Percentiles rank a stretch among this genome's conserved stretches.
These are phyloP conservation scores for Saprolegnia parasitica DNA, from an alignment of 352 stramenopile species.

Conservation along the genomic window DNA sequence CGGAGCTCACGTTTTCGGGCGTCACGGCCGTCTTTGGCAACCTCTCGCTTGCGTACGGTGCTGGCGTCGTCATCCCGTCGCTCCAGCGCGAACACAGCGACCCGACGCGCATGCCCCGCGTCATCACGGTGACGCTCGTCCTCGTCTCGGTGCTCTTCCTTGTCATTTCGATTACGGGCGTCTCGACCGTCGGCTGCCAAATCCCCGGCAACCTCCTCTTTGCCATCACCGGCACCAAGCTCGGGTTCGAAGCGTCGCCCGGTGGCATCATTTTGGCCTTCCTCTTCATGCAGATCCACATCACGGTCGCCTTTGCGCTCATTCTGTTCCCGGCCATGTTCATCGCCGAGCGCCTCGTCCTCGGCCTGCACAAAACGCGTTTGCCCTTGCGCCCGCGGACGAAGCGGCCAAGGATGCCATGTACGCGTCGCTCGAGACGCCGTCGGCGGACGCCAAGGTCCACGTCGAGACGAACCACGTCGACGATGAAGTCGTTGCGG, in stretches of 20 bases:
- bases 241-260: not conserved
- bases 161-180: constrained; percentile 49
- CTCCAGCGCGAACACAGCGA: constrained; percentile 55
- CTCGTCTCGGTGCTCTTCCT: constrained; percentile 63
- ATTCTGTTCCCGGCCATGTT: constrained; percentile 11
- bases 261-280: constrained; percentile 16
- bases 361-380: constrained; percentile 20
- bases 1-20: constrained; percentile 46
- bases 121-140: constrained; percentile 46
- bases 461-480: not conserved
- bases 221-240: not conserved
- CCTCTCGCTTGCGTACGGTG: constrained; percentile 54
- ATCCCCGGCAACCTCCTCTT: constrained; percentile 56
- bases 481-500: not conserved
- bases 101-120: constrained; percentile 50
- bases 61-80: constrained; percentile 53
- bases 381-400: not conserved
- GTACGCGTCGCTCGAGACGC: not conserved
- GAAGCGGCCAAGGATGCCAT: not conserved
- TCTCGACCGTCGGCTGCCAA: constrained; percentile 59
- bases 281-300: constrained; percentile 26
- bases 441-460: not conserved
- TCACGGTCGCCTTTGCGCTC: constrained; percentile 25
- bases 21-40: constrained; percentile 54
- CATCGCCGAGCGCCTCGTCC: not conserved